phyloP scores from a whole-genome alignment of 129 eudicot genomes.

The Silybum marianum region DNA sequence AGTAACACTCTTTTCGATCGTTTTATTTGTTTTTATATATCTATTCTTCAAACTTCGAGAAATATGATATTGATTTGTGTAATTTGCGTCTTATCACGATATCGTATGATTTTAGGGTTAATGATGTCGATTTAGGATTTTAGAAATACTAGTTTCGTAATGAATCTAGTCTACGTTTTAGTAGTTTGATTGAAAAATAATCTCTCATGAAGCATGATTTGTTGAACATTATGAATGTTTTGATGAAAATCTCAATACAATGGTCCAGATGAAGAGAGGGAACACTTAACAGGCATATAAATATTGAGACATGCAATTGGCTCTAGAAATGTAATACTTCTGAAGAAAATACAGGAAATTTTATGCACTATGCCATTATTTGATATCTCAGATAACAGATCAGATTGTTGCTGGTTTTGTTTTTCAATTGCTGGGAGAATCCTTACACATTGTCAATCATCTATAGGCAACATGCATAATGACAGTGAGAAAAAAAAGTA shows the following conservation, averaged over 20 bases:
- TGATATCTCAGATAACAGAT: background rate
- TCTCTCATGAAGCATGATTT: background rate
- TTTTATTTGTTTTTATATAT: background rate
- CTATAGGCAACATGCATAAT: background rate
- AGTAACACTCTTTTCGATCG: slow-evolving; percentile 24
- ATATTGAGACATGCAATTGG: background rate
- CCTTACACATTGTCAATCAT: background rate
- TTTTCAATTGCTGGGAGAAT: background rate
- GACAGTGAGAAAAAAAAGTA: background rate
- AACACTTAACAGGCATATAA: background rate
- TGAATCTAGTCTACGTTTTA: background rate
- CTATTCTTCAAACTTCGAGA: background rate
- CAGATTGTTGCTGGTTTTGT: background rate
- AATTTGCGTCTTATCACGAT: background rate
- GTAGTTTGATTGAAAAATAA: slow-evolving; percentile 15
- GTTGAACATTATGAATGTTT: slow-evolving; percentile 1
- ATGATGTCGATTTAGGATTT: slow-evolving; percentile 20
- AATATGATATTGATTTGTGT: slow-evolving; percentile 2
- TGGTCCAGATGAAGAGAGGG: background rate
- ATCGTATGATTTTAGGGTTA: slow-evolving; percentile 26
- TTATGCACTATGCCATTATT: background rate
- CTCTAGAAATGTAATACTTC: background rate
- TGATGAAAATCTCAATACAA: background rate
- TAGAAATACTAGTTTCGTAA: background rate
- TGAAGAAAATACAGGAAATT: background rate